These are phyloP conservation scores for Apiotrichum akiyoshidainum DNA, from an alignment of 1,284 basidiomycete species.

Conservation along the genomic window DNA sequence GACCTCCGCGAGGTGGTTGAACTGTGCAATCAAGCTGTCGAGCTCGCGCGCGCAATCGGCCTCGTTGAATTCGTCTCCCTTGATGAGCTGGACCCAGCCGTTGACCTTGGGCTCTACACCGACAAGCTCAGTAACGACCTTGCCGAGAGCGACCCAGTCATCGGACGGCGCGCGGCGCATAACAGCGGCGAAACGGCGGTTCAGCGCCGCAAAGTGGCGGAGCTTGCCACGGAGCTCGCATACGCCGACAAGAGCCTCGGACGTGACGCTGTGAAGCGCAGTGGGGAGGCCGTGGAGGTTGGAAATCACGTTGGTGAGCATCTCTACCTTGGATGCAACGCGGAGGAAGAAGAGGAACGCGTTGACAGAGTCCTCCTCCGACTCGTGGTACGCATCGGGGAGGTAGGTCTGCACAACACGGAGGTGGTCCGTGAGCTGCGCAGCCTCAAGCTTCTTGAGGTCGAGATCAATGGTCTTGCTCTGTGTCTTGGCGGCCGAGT, in stretches of 20 bases:
- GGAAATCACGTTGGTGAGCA: slow-evolving; percentile 75
- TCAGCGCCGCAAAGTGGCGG: slow-evolving; percentile 70
- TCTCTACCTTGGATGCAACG: slow-evolving; percentile 74
- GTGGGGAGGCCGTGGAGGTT: slow-evolving; percentile 78
- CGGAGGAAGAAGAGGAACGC: slow-evolving; percentile 89
- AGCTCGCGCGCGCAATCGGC: slow-evolving; percentile 87
- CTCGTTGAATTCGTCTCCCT: slow-evolving; percentile 85
- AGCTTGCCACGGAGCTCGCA: slow-evolving; percentile 86
- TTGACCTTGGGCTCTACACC: slow-evolving; percentile 89
- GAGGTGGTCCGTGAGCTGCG: slow-evolving; percentile 73
- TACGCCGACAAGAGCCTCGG: slow-evolving; percentile 76
- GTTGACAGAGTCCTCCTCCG: slow-evolving; percentile 77
- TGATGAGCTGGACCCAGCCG: slow-evolving; percentile 77
- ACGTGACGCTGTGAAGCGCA: slow-evolving; percentile 70
- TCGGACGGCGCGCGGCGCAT: slow-evolving; percentile 73
- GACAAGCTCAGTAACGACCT: slow-evolving; percentile 76
- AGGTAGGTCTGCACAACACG: slow-evolving; percentile 68
- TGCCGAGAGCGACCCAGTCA: slow-evolving; percentile 77
- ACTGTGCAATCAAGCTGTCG: slow-evolving; percentile 77
- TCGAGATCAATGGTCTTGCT: slow-evolving; percentile 83
- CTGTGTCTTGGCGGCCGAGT: slow-evolving; percentile 81
- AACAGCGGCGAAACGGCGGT: slow-evolving; percentile 80
- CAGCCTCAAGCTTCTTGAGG: slow-evolving; percentile 74
- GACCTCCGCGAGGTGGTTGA: slow-evolving; percentile 81
- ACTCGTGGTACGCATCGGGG: slow-evolving; percentile 77